Percentiles rank a stretch among this genome's conserved stretches.
These are phyloP conservation scores for Sphaerosporella brunnea DNA, from an alignment of 495 filamentous ascomycete genomes.

Conservation along the genomic window DNA sequence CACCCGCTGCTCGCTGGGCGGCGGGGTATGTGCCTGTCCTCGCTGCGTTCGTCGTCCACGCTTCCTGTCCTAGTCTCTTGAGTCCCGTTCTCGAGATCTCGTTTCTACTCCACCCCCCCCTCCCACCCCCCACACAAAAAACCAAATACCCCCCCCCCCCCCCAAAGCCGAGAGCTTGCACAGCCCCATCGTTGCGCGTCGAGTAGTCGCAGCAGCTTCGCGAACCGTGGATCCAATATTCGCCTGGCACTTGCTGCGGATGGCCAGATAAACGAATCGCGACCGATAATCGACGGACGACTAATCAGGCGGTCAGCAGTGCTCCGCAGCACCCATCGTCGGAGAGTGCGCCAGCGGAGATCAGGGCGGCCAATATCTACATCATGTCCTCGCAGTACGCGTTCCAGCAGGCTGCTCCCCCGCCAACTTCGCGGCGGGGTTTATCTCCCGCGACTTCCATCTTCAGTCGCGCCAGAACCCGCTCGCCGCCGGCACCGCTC, in stretches of 20 bases:
- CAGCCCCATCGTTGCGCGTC: neutral
- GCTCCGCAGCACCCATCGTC: neutral
- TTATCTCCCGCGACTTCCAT: conserved; percentile 3
- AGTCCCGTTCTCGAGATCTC: neutral
- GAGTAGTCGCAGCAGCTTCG: neutral
- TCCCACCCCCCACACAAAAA: neutral
- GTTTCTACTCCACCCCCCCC: neutral
- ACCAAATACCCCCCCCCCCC: neutral
- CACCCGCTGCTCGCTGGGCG: neutral
- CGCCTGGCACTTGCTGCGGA: neutral
- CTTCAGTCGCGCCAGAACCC: neutral
- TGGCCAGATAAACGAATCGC: neutral
- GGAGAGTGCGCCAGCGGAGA: neutral
- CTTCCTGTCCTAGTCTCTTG: neutral
- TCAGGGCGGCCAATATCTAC: neutral
- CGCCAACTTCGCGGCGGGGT: conserved; percentile 1
- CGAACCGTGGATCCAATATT: neutral
- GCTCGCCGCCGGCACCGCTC: neutral
- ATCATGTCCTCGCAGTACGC: conserved; percentile 22
- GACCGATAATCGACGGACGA: neutral
- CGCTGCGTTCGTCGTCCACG: neutral
- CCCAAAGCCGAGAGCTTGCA: neutral
- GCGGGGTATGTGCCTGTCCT: no score
- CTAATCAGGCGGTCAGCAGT: neutral
- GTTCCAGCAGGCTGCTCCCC: conserved; percentile 7